Evolutionary conservation across 2,329 filamentous ascomycete species (phyloP), one percentile per base, ranked within the genome.

Genomic region (Cryphonectria naterciae): DNA sequence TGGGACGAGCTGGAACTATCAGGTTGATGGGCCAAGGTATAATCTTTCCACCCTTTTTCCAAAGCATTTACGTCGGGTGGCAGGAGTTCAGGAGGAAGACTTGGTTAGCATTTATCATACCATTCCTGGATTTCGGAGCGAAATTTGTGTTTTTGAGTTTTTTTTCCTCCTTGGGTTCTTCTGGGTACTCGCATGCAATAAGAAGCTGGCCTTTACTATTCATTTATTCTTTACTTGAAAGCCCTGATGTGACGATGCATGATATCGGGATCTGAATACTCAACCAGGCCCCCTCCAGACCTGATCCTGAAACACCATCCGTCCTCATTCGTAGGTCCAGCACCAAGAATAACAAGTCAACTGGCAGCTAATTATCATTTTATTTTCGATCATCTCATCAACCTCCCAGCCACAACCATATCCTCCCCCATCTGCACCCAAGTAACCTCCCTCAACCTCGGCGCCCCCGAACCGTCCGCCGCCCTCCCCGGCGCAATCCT

Each of bases 351-450:
- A 4, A 10, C 19, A 15, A 15, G 13, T 8, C 10, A 32, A 13
- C 4, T 32, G 32, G 32, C 56, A 5, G 19, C 37, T 3, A 13
- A 13, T 39, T 10, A 1, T 39, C 11, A 0, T 10, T 39, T 10
- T 39, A 0, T 10, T 60, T 8, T 58, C 3, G 28, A 32, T 43
- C 60, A 75, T 49, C 70, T 58, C 61, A 66, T 58, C 43, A 80
- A 75, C 70, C 74, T 87, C 35, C 93, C 94, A 78, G 92, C 96
- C 73, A 97, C 85, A 1, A 97, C 92, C 37, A 94, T 90, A 80
- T 97, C 94, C 71, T 93, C 90, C 2, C 93, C 94, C 72, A 97
- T 86, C 46, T 92, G 92, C 68, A 89, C 85, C 94, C 94, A 97
- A 71, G 83, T 86, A 15, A 93, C 89, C 68, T 91, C 84, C 62